These are phyloP conservation scores for Picea sitchensis DNA, from an alignment of 75 land plant species.

Conservation along the genomic window DNA sequence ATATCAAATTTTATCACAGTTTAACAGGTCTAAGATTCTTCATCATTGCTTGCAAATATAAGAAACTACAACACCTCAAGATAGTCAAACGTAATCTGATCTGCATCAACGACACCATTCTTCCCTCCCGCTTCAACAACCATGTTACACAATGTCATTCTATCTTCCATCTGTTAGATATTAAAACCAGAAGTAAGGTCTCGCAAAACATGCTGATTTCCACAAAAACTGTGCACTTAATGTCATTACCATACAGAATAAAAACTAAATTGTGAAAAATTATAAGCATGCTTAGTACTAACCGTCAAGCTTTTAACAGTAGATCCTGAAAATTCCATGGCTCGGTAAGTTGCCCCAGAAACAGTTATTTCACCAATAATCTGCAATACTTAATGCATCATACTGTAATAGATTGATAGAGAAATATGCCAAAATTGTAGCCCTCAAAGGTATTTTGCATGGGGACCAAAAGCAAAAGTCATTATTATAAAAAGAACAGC, in stretches of 20 bases:
- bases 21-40: background rate
- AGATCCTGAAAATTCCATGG: slow-evolving; percentile 96
- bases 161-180: slow-evolving; percentile 83
- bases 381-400: slow-evolving; percentile 28
- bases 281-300: slow-evolving; percentile 9
- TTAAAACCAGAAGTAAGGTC: background rate
- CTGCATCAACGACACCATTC: slow-evolving; percentile 91
- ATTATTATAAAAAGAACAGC: background rate
- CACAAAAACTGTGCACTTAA: background rate
- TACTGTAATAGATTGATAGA: background rate
- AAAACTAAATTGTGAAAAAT: background rate
- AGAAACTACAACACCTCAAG: slow-evolving; percentile 56
- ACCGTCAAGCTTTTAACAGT: slow-evolving; percentile 85
- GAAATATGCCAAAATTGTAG: background rate
- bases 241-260: background rate
- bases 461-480: background rate
- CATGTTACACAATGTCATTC: slow-evolving; percentile 99
- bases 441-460: background rate
- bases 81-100: slow-evolving; percentile 68
- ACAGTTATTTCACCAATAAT: slow-evolving; percentile 96
- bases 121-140: slow-evolving; percentile 97
- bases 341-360: slow-evolving; percentile 86
- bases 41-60: background rate
- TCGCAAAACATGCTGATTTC: background rate
- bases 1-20: background rate